Conservation (phyloP, 2,329 filamentous ascomycete species). For the Mariannaea elegans region DNA sequence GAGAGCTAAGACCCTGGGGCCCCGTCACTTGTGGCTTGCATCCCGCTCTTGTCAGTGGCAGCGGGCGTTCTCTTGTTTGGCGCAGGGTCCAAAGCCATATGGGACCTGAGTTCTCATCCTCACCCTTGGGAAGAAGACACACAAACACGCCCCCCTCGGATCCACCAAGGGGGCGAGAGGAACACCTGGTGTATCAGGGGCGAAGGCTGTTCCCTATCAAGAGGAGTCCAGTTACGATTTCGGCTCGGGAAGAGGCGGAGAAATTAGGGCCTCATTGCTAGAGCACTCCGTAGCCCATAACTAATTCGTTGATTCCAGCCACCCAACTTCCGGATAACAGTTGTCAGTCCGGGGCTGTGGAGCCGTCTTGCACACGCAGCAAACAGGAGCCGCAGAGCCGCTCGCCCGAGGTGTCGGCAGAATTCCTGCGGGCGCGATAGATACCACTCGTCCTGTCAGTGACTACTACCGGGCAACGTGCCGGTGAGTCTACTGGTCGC, state of each 20-base stretch:
- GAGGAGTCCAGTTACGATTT: constrained; percentile 14
- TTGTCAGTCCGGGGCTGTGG: constrained; percentile 26
- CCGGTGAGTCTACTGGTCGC: too few relatives aligned
- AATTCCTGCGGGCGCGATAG: constrained; percentile 3
- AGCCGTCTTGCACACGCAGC: too few relatives aligned
- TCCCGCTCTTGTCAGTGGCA: constrained; percentile 2
- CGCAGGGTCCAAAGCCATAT: constrained; percentile 17
- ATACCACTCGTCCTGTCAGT: too few relatives aligned
- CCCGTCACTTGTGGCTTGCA: constrained; percentile 13
- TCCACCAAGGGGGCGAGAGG: constrained; percentile 1
- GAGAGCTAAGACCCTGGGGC: not conserved
- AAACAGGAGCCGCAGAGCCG: constrained; percentile 31
- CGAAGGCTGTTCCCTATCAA: constrained; percentile 8
- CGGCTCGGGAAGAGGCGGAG: constrained; percentile 26
- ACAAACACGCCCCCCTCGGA: too few relatives aligned
- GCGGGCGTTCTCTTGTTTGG: constrained; percentile 14
- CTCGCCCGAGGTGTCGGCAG: constrained; percentile 36
- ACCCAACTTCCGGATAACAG: constrained; percentile 22
- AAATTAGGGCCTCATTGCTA: constrained; percentile 17
- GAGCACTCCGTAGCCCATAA: constrained; percentile 18
- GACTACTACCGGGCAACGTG: too few relatives aligned
- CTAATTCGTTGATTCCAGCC: constrained; percentile 3
- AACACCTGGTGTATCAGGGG: not conserved
- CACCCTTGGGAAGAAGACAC: too few relatives aligned
- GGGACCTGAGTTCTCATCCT: not conserved